Evolutionary conservation across 2,329 filamentous ascomycete genomes (phyloP).

Genomic region (Raffaelea albimanens): DNA sequence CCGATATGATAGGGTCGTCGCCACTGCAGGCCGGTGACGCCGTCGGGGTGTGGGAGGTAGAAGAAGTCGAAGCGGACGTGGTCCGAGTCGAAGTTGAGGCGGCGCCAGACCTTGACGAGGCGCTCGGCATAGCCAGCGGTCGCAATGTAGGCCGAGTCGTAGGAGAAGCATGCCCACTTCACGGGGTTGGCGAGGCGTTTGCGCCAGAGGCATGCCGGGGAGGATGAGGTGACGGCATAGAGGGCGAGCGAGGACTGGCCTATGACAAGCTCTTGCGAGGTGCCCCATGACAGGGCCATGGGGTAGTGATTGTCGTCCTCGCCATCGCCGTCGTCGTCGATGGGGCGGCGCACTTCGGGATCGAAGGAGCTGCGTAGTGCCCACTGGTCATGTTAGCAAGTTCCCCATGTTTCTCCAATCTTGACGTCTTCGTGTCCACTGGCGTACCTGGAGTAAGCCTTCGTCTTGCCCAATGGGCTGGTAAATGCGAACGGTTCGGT

Average conservation of each 20-base stretch:
- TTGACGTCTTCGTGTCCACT: background rate
- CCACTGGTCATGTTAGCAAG: constrained; percentile 37
- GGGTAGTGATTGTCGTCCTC: constrained; percentile 16
- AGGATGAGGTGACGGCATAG: constrained; percentile 40
- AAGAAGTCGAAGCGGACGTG: constrained; percentile 83
- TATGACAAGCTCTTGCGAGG: constrained; percentile 73
- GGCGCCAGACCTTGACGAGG: constrained; percentile 86
- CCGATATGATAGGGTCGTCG: constrained; percentile 66
- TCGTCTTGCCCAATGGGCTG: constrained; percentile 62
- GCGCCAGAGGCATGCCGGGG: constrained; percentile 58
- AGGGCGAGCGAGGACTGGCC: constrained; percentile 63
- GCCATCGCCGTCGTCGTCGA: constrained; percentile 30
- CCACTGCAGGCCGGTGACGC: constrained; percentile 83
- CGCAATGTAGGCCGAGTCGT: constrained; percentile 79
- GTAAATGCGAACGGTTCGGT: constrained; percentile 63
- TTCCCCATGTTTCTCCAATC: background rate
- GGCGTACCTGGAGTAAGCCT: constrained; percentile 61
- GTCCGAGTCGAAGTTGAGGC: constrained; percentile 72
- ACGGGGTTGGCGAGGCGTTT: constrained; percentile 63
- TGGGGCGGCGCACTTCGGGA: constrained; percentile 6
- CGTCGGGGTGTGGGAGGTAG: constrained; percentile 75
- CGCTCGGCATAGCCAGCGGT: constrained; percentile 70
- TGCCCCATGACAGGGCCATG: constrained; percentile 70
- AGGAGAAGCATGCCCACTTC: constrained; percentile 70
- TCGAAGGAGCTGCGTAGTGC: constrained; percentile 44